These are phyloP conservation scores for Thelonectria blattea DNA, from an alignment of 2,329 filamentous ascomycete species.

Conservation along the genomic window DNA sequence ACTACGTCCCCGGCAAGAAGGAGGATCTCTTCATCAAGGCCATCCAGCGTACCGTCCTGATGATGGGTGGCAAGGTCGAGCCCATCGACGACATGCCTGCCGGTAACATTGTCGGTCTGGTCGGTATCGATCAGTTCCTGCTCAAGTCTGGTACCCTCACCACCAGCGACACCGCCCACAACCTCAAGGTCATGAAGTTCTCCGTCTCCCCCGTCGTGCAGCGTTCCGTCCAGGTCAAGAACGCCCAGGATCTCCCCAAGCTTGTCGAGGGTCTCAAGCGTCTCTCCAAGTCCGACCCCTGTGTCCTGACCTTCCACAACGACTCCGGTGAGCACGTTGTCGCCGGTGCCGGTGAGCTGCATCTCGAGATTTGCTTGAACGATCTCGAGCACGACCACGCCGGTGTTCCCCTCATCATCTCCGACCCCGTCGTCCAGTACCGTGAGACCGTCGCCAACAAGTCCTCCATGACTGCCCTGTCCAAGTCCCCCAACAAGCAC, in stretches of 20 bases:
- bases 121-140: slow-evolving; percentile 99
- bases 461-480: slow-evolving; percentile 95
- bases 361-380: slow-evolving; percentile 99
- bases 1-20: slow-evolving; percentile 98
- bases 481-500: slow-evolving; percentile 99
- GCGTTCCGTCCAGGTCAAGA: slow-evolving; percentile 99
- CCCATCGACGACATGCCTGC: slow-evolving; percentile 98
- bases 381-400: slow-evolving; percentile 99
- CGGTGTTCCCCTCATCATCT: slow-evolving; percentile 96
- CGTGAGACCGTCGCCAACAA: slow-evolving; percentile 88
- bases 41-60: slow-evolving; percentile 99
- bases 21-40: slow-evolving; percentile 99
- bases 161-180: slow-evolving; percentile 96
- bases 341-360: slow-evolving; percentile 98
- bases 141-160: slow-evolving; percentile 99
- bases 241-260: slow-evolving; percentile 99
- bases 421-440: slow-evolving; percentile 97
- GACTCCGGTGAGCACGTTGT: slow-evolving; percentile 98
- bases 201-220: slow-evolving; percentile 98
- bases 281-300: slow-evolving; percentile 99
- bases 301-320: slow-evolving; percentile 87
- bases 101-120: slow-evolving; percentile 99
- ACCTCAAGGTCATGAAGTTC: slow-evolving; percentile 99
- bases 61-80: slow-evolving; percentile 99
- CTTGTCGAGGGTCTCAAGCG: slow-evolving; percentile 99